Evolutionary conservation across 2,329 filamentous ascomycete genomes (phyloP).

Genomic region (Dothideomycetes sp.): DNA sequence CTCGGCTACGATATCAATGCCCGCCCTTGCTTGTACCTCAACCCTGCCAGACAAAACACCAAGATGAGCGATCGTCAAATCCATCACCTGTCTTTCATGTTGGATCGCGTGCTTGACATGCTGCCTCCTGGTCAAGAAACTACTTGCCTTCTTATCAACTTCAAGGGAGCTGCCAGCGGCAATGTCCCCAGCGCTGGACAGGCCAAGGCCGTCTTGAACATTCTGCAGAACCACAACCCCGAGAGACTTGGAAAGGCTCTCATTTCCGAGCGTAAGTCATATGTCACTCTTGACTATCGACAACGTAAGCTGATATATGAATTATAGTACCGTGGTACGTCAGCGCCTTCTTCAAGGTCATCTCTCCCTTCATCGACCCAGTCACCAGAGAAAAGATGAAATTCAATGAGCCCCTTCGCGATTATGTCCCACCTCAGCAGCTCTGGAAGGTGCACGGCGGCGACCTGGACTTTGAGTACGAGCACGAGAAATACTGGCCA

Average conservation of each 20-base stretch:
- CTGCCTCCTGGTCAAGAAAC: conserved; percentile 83
- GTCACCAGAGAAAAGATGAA: conserved; percentile 89
- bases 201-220: conserved; percentile 74
- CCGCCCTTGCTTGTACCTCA: conserved; percentile 83
- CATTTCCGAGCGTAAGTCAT: conserved; percentile 67
- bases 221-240: conserved; percentile 91
- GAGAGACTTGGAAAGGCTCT: conserved; percentile 82
- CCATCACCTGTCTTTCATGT: conserved; percentile 90
- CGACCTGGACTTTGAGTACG: conserved; percentile 79
- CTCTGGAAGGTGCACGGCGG: conserved; percentile 72
- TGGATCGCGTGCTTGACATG: conserved; percentile 79
- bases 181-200: conserved; percentile 67
- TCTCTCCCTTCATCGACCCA: conserved; percentile 93
- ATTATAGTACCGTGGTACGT: conserved; percentile 75
- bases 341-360: conserved; percentile 88
- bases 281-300: background rate
- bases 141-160: conserved; percentile 80
- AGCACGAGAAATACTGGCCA: conserved; percentile 83
- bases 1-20: conserved; percentile 77
- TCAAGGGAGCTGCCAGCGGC: conserved; percentile 66
- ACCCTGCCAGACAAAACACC: conserved; percentile 86
- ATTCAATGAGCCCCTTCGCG: conserved; percentile 84
- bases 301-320: background rate
- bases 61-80: conserved; percentile 76
- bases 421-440: conserved; percentile 72